Evolutionary conservation across 2,329 filamentous ascomycete species (phyloP).

Genomic region (Calonectria henricotiae): DNA sequence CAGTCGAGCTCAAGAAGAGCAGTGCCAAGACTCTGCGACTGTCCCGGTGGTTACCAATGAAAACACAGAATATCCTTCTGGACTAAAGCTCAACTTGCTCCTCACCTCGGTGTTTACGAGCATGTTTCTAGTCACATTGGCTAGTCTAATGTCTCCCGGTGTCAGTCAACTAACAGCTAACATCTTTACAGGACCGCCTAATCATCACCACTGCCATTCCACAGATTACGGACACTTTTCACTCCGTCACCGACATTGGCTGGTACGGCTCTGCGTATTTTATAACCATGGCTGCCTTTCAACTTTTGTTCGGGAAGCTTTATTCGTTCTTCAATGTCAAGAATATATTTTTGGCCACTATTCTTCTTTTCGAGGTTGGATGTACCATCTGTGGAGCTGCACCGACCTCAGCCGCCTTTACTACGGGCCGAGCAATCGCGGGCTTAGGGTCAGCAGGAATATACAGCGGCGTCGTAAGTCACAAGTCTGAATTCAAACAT

Average conservation of each 20-base stretch:
- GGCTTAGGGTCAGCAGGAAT: constrained; percentile 69
- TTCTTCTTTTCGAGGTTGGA: constrained; percentile 53
- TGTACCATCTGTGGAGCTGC: constrained; percentile 54
- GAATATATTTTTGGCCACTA: constrained; percentile 42
- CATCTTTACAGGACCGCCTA: not conserved
- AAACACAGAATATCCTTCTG: not conserved
- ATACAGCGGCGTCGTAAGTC: constrained; percentile 62
- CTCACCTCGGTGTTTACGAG: not conserved
- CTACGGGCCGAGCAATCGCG: constrained; percentile 68
- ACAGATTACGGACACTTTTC: constrained; percentile 54
- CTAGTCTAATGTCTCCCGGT: not conserved
- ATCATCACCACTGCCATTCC: constrained; percentile 43
- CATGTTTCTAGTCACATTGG: constrained; percentile 9
- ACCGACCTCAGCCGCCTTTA: constrained; percentile 64
- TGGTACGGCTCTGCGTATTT: constrained; percentile 59
- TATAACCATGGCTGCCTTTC: constrained; percentile 58
- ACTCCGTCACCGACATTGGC: constrained; percentile 53
- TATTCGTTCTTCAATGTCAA: constrained; percentile 61
- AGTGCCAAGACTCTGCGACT: no score
- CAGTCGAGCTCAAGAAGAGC: not conserved
- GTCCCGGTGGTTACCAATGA: not conserved
- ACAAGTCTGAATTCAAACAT: not conserved
- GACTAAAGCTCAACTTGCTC: constrained; percentile 3
- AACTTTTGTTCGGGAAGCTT: constrained; percentile 59
- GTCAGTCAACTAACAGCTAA: not conserved